Evolutionary conservation across 768 basidiomycete genomes (phyloP), one percentile per base, ranked within the genome.

Genomic region (Tricholoma saponaceum): DNA sequence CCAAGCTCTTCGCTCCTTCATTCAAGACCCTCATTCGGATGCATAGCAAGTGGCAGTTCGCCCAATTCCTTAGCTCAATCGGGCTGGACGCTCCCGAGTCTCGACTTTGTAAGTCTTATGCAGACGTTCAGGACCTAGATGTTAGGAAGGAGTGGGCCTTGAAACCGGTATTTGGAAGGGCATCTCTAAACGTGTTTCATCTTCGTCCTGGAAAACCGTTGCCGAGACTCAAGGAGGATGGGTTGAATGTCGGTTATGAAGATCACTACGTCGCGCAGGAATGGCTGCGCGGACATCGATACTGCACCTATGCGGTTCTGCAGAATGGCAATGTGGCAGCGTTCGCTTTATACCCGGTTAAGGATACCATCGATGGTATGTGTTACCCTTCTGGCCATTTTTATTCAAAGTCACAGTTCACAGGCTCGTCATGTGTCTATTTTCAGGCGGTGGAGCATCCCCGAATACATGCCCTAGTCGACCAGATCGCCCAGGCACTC

Each of bases 1-100:
- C 35, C 0, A 61, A 52, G 44, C 56, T 64, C 7, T 50, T 66
- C 23, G 58, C 65, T 1, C 63, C 64, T 10, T 54, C 58, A 23
- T 63, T 64, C 55, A 53, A 58, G 46, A 59, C 55, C 7, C 54
- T 66, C 3, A 33, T 66, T 14, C 55, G 51, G 4, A 57, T 66
- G 26, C 65, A 66, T 32, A 64, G 54, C 57, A 66, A 64, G 52
- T 66, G 65, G 64, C 59, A 66, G 32, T 64, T 66, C 37, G 54
- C 58, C 26, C 58, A 51, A 49, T 61, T 61, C 50, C 47, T 64
- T 13, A 13, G 12, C 8, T 26, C 44, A 2, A 51, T 57, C n/a
- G 43, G 57, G 9, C 56, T 66, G 10, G 55, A 61, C 25, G 39
- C 49, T 14, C 63, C 63, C 18, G 33, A 51, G 14, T 51, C 65